Evolutionary conservation across 1,284 basidiomycete species (phyloP), one percentile per base, ranked within the genome.

Genomic region (Pseudozyma thailandica): DNA sequence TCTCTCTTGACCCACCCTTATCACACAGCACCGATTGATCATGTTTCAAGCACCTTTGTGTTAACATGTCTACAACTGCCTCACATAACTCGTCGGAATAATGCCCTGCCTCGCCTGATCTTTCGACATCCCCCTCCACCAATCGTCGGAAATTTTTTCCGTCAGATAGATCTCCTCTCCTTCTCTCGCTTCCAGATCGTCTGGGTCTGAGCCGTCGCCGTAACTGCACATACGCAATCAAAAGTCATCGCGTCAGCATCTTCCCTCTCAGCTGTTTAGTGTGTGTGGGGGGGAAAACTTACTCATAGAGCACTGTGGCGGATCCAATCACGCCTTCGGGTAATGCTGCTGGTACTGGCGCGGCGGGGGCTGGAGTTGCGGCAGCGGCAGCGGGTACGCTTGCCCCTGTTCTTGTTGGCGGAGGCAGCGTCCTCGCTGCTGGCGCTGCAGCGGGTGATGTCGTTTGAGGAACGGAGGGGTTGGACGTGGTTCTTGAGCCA

Each of bases 141-240:
- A 80, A 53, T 80, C 78, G 41, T 72, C 75, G 26, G 63, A 66
- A 20, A 80, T 72, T 18, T 58, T 60, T 33, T 80, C 78, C 13
- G 64, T 39, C 1, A 80, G 58, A 10, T 49, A 58, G 35, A 80
- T 64, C 12, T 47, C 37, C 35, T 80, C 76, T 13, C 73, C 76
- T 23, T 74, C 57, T 0, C 26, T 30, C 0, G 74, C 71, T 5
- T 28, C n/a, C 6, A 80, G 52, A 20, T 80, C 78, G 37, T 77
- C 77, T 8, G 70, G 18, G 27, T 80, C 74, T 7, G 62, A 38
- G 4, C 66, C 78, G 26, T 73, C 72, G 20, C 60, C 71, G 27
- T 73, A 73, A 18, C 47, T 49, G 18, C 16, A 23, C 30, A 18
- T 4, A 9, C 10, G 15, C 9, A 16, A 46, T 16, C 12, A 20